Base-by-base conservation (phyloP, 192 early-diverging fungal genomes). In the Backusella australiensis region DNA sequence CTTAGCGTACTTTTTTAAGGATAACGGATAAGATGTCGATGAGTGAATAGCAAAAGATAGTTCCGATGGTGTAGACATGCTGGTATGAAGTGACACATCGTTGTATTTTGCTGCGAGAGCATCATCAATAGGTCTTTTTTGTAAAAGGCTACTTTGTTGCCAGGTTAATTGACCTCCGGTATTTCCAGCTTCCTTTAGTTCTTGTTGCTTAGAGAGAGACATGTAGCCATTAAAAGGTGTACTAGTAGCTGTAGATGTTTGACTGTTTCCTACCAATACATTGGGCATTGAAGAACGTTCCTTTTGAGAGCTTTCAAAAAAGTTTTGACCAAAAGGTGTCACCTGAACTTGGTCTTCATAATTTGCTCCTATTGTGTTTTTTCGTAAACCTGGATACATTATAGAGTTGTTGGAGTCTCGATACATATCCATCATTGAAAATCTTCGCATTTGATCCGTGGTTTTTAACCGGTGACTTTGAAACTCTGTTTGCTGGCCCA, bases 351-450 rank as follows among this genome's bases (percentile, higher is more conserved):
- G 67, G 36, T 39, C 69, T 9, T 70, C 69, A 21, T 42, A 46
- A 32, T 23, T 34, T 71, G 26, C 2, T 44, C 9, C 21, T 49
- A 44, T 1, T 49, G 70, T 17, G 17, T 14, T 8, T 68, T 35
- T 34, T 68, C 67, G 23, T 63, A 63, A 29, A 26, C 26, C 56
- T 63, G 21, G 56, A 29, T 63, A 63, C 11, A 63, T 63, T 26
- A 14, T 4, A 29, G 56, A 29, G 26, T 26, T 19, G 6, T 34
- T 36, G 34, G 67, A 36, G 29, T 68, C 67, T 8, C 67, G 34
- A 68, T 29, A 44, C 3, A 49, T 29, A 1, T 71, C 70, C 70
- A 71, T 49, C 42, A 71, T 71, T 15, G 70, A 71, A 34, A 49
- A 71, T 7, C 70, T 41, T 29, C 70, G 70, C 15, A 23, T 29